Evolutionary conservation across 2,329 filamentous ascomycete genomes (phyloP).

Genomic region (Claviceps purpurea): DNA sequence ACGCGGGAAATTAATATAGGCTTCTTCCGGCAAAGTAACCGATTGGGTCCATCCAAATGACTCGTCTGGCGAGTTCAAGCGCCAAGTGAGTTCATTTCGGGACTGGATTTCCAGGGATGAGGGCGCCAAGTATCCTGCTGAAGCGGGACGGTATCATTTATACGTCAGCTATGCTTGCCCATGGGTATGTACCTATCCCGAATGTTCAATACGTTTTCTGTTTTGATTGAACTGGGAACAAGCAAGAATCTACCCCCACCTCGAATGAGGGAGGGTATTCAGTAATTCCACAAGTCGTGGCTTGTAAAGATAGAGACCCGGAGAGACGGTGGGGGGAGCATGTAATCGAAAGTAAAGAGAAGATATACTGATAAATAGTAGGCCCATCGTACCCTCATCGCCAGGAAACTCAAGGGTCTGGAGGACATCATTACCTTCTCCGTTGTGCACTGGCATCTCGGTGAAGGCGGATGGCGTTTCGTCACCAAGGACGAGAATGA

Average conservation of each 20-base stretch:
- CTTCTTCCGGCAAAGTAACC: constrained; percentile 35
- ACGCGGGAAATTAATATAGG: constrained; percentile 1
- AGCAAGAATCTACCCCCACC: too few species aligned
- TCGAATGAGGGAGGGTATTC: too few species aligned
- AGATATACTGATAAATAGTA: constrained; percentile 6
- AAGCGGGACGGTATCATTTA: constrained; percentile 85
- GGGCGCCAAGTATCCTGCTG: constrained; percentile 64
- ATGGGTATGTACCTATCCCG: constrained; percentile 43
- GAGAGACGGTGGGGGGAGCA: too few species aligned
- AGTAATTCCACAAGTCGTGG: too few species aligned
- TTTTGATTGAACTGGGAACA: too few species aligned
- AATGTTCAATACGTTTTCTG: too few species aligned
- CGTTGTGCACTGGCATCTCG: constrained; percentile 87
- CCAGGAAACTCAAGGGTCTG: constrained; percentile 79
- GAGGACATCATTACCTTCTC: constrained; percentile 70
- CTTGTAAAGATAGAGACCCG: too few species aligned
- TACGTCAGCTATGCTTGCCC: constrained; percentile 92
- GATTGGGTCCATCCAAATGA: constrained; percentile 72
- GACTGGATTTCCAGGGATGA: constrained; percentile 61
- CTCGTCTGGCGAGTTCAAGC: constrained; percentile 83
- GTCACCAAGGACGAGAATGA: constrained; percentile 46
- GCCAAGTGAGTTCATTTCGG: constrained; percentile 71
- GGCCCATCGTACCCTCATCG: constrained; percentile 77
- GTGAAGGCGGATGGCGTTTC: constrained; percentile 67
- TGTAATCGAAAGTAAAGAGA: background rate